Percentiles rank a stretch among this genome's conserved stretches.
Evolutionary conservation across 345 rosid genomes (phyloP).

Genomic region (Orychophragmus violaceus): DNA sequence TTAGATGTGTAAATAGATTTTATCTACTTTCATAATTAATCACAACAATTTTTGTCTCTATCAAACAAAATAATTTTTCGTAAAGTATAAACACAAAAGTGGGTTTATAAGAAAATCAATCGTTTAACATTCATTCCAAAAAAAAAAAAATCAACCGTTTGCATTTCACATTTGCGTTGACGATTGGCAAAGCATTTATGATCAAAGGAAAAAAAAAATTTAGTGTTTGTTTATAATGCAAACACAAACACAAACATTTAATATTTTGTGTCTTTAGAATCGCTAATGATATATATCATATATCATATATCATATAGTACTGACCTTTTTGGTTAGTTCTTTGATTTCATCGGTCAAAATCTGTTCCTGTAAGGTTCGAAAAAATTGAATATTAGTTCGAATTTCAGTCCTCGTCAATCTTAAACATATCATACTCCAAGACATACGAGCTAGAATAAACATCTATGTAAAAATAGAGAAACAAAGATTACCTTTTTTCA

Average conservation of each 20-base stretch:
- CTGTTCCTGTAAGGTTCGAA: constrained; percentile 36
- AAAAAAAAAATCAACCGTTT: too few species aligned
- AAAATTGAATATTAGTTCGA: background rate
- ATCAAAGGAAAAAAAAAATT: too few species aligned
- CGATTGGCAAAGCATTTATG: too few species aligned
- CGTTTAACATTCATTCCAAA: too few species aligned
- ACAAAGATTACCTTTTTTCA: constrained; percentile 42
- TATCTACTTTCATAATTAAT: too few species aligned
- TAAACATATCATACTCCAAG: background rate
- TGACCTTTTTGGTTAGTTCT: constrained; percentile 45
- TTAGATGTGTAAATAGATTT: background rate
- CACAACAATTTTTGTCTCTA: too few species aligned
- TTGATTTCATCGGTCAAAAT: constrained; percentile 40
- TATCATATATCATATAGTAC: background rate
- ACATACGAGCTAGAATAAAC: background rate
- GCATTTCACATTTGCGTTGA: too few species aligned
- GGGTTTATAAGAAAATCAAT: too few species aligned
- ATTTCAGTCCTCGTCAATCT: background rate
- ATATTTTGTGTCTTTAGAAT: background rate
- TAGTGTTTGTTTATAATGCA: too few species aligned
- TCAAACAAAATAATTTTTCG: too few species aligned
- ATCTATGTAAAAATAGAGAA: background rate
- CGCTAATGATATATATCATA: background rate
- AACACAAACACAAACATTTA: too few species aligned
- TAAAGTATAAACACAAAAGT: too few species aligned